These are phyloP conservation scores for Wallemia mellicola DNA, from an alignment of 1,284 basidiomycete species.

Conservation along the genomic window DNA sequence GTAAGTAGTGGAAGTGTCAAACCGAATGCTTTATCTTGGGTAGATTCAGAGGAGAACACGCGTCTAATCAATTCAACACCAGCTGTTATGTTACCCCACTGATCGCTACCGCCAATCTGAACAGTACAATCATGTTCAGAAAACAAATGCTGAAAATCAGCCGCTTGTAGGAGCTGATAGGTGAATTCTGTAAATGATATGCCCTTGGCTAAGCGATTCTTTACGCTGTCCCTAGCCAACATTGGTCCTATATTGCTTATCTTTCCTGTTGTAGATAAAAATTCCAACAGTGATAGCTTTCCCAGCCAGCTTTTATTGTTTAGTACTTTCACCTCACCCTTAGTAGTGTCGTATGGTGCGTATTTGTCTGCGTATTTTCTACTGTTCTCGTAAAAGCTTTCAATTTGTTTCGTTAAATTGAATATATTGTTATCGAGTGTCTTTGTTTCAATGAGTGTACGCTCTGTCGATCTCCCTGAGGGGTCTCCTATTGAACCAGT, in stretches of 20 bases:
- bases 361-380: constrained; percentile 25
- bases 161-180: constrained; percentile 88
- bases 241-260: constrained; percentile 61
- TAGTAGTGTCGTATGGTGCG: constrained; percentile 10
- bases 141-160: constrained; percentile 67
- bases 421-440: constrained; percentile 36
- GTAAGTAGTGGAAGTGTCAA: constrained; percentile 83
- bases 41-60: constrained; percentile 9
- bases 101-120: constrained; percentile 86
- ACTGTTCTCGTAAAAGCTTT: constrained; percentile 39
- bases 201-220: constrained; percentile 23
- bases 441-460: constrained; percentile 31
- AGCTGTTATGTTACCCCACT: constrained; percentile 93
- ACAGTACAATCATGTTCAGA: constrained; percentile 37
- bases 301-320: constrained; percentile 71
- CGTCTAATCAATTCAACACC: constrained; percentile 64
- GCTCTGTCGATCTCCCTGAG: constrained; percentile 57
- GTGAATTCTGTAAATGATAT: constrained; percentile 93
- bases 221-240: constrained; percentile 39
- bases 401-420: constrained; percentile 33
- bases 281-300: constrained; percentile 44
- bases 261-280: constrained; percentile 51
- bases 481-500: constrained; percentile 94
- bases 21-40: constrained; percentile 33
- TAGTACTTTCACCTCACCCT: constrained; percentile 20